A percentile compares a stretch with the other conserved stretches of the same genome.
These are phyloP conservation scores for Fusarium chuoi DNA, from an alignment of 2,329 filamentous ascomycete species.

Conservation along the genomic window DNA sequence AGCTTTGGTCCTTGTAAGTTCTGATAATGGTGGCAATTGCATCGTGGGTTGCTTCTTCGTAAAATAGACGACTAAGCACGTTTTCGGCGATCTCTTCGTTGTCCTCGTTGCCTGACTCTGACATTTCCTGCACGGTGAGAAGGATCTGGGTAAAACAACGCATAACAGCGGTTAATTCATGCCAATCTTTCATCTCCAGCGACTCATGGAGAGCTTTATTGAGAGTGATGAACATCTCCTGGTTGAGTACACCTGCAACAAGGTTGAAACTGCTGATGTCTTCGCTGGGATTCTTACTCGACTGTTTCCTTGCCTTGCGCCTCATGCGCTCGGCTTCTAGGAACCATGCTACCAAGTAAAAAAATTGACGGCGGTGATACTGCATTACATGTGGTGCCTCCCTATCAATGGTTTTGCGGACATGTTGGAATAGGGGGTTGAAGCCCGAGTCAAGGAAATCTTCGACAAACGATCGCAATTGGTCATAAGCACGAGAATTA, in stretches of 20 bases:
- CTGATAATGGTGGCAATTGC: constrained; percentile 81
- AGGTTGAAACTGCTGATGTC: constrained; percentile 83
- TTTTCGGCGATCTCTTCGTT: constrained; percentile 98
- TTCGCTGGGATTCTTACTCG: constrained; percentile 57
- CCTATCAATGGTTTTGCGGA: constrained; percentile 89
- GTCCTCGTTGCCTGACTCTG: constrained; percentile 84
- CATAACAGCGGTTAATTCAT: constrained; percentile 87
- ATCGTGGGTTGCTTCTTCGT: constrained; percentile 95
- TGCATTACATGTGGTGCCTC: constrained; percentile 84
- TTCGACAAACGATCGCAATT: constrained; percentile 84
- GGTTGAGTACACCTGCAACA: constrained; percentile 88
- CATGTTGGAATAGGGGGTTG: constrained; percentile 86
- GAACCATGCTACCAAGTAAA: constrained; percentile 94
- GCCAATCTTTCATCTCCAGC: constrained; percentile 87
- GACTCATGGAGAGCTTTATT: constrained; percentile 84
- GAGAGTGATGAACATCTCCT: constrained; percentile 92
- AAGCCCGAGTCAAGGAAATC: constrained; percentile 96
- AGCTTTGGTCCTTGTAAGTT: constrained; percentile 92
- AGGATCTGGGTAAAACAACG: constrained; percentile 95
- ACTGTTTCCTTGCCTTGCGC: constrained; percentile 67
- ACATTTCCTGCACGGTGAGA: constrained; percentile 92
- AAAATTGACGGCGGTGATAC: constrained; percentile 85
- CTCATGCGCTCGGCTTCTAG: constrained; percentile 84
- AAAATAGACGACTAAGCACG: constrained; percentile 96
- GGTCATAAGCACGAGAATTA: constrained; percentile 76